Base-by-base conservation (phyloP, 2,329 filamentous ascomycete species). In the Phaeosphaeriaceae sp. region DNA sequence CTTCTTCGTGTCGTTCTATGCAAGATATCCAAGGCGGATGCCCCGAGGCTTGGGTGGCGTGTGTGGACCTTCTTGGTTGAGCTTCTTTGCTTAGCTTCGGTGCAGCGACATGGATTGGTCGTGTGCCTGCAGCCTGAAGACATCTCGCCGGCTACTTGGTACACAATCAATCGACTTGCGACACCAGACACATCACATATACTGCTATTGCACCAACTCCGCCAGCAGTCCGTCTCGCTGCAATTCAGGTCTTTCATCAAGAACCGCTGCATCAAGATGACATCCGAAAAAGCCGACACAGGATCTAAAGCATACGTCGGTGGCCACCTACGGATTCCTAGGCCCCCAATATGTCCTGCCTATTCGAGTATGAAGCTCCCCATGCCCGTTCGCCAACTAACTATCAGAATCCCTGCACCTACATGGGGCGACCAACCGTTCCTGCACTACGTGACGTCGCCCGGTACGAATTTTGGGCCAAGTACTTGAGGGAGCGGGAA, bases 41-140 rank as follows among this genome's bases (percentile, higher is more conserved):
- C 21, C 36, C 25, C 42, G 57, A 57, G 21, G 62, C 61, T 63
- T 67, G 58, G 45, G 25, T 45, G 20, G 41, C 40, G 17, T 50
- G 15, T 40, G 47, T 52, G 57, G 51, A 57, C 42, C 20, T 24
- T 40, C 64, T 66, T 69, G 64, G 42, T 56, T 53, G 60, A 66
- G 64, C 62, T 65, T 66, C 53, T 65, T 60, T 52, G 27, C 42
- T 57, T 63, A 58, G 58, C 54, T 51, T 46, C 60, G 51, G 46
- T 51, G 54, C 56, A n/a, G 41, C 47, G 41, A 31, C 48, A 19
- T 40, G 36, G 6, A 40, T 7, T 51, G 56, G 53, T 62, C 36
- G 41, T 50, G 51, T 48, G 22, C 50, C 53, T 59, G 36, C 36
- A 40, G 15, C 11, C 36, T n/a, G 36, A 25, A 51, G 13, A n/a